phyloP scores from a whole-genome alignment of 208 protist species.

The Wallacemonas collosoma region DNA sequence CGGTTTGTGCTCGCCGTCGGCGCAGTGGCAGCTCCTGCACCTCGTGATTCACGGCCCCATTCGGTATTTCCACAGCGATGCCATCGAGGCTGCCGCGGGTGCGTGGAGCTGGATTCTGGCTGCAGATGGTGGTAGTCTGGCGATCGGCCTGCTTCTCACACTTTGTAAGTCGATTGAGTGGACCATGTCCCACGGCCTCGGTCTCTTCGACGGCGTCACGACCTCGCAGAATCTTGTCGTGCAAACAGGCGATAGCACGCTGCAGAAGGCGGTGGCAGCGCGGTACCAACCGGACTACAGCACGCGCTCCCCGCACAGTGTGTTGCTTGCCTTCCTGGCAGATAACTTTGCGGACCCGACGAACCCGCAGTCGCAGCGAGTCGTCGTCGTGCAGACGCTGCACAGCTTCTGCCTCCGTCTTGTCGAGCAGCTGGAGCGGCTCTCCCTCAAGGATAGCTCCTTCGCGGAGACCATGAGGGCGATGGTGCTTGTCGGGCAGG shows the following conservation, averaged over 20 bases:
- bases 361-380: constrained; percentile 50
- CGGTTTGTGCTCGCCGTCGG: constrained; percentile 29
- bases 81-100: constrained; percentile 55
- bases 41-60: constrained; percentile 72
- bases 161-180: constrained; percentile 67
- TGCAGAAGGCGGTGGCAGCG: not conserved
- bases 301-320: constrained; percentile 65
- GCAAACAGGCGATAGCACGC: constrained; percentile 49
- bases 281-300: constrained; percentile 36
- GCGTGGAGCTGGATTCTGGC: constrained; percentile 77
- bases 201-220: constrained; percentile 74
- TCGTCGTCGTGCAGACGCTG: constrained; percentile 58
- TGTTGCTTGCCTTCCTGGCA: constrained; percentile 72
- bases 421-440: constrained; percentile 43
- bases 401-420: constrained; percentile 54
- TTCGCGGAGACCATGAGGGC: constrained; percentile 82
- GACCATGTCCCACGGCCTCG: constrained; percentile 61
- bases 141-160: constrained; percentile 54
- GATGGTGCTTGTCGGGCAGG: constrained; percentile 59
- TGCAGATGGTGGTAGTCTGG: constrained; percentile 45
- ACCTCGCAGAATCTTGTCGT: constrained; percentile 54
- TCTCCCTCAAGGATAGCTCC: constrained; percentile 77
- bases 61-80: constrained; percentile 52
- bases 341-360: constrained; percentile 57
- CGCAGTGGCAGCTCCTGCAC: constrained; percentile 50